Conservation (phyloP, 441 rosid genomes). For the Rhodomyrtus psidioides region DNA sequence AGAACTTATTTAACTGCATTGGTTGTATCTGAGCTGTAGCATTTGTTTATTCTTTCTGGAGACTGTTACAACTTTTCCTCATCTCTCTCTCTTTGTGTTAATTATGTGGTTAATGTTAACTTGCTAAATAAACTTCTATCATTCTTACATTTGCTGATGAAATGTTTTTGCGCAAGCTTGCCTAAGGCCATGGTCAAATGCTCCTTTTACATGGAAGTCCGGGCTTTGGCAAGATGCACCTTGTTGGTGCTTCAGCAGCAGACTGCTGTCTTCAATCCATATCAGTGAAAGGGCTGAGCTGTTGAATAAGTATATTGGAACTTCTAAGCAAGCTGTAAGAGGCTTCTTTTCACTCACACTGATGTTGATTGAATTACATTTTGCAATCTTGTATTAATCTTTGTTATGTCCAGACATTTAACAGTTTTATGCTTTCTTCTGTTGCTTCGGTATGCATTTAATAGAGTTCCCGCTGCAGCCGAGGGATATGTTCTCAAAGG, state of each 20-base stretch:
- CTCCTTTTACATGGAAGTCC: conserved; percentile 89
- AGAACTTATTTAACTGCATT: background rate
- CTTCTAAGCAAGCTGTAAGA: conserved; percentile 97
- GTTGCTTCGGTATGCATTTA: background rate
- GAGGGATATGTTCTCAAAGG: conserved; percentile 68
- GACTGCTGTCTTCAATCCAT: conserved; percentile 85
- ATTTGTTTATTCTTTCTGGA: background rate
- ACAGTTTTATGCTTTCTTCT: background rate
- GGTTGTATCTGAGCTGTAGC: background rate
- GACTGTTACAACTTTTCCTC: background rate
- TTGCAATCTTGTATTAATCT: too few species aligned
- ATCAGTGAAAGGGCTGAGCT: conserved; percentile 86
- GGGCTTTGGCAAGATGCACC: conserved; percentile 96
- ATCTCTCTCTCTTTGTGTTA: background rate
- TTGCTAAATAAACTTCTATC: background rate
- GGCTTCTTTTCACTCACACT: background rate
- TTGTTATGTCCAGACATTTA: background rate
- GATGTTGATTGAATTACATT: background rate
- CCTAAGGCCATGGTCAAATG: conserved; percentile 83
- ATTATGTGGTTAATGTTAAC: background rate
- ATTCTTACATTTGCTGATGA: background rate
- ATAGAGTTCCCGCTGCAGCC: background rate
- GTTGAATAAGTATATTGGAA: conserved; percentile 90
- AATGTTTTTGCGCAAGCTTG: conserved; percentile 42
- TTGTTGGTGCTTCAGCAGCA: conserved; percentile 88